Conservation (phyloP, 2,329 filamentous ascomycete species). For the Lecanosticta acicola region DNA sequence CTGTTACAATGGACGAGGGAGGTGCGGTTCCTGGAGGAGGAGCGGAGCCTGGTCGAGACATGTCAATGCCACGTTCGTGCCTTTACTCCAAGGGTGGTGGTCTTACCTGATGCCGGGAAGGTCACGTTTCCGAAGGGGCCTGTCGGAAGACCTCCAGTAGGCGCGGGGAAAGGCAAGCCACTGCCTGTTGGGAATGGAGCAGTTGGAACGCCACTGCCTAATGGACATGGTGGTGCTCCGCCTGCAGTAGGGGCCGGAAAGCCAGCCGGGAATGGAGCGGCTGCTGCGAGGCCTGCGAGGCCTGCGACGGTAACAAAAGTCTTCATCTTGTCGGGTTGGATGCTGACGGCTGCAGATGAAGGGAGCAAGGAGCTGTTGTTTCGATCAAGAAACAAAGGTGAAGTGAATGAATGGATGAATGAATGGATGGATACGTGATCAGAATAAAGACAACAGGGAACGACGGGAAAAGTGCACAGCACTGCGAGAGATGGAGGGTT, state of each 20-base stretch:
- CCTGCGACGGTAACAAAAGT: conserved; percentile 3
- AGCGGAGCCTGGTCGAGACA: no score
- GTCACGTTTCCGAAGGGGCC: neutral
- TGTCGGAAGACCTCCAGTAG: neutral
- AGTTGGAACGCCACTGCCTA: neutral
- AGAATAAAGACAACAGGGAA: neutral
- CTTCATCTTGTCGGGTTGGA: conserved; percentile 2
- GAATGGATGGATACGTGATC: no score
- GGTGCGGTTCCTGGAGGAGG: neutral
- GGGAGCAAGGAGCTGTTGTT: neutral
- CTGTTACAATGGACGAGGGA: neutral
- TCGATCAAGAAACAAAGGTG: neutral
- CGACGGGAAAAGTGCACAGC: conserved; percentile 3
- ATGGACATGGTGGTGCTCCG: conserved; percentile 3
- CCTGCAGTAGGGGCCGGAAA: neutral
- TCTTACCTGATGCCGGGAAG: neutral
- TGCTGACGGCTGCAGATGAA: neutral
- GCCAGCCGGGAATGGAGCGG: conserved; percentile 4
- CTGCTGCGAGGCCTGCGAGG: conserved; percentile 4
- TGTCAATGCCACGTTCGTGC: no score
- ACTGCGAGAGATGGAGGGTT: neutral
- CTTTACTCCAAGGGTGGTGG: no score
- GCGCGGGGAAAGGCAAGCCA: neutral
- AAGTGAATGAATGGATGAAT: conserved; percentile 6
- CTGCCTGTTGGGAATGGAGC: neutral